Base-by-base conservation (phyloP, 306 rosid species). In the Castanea mollissima region DNA sequence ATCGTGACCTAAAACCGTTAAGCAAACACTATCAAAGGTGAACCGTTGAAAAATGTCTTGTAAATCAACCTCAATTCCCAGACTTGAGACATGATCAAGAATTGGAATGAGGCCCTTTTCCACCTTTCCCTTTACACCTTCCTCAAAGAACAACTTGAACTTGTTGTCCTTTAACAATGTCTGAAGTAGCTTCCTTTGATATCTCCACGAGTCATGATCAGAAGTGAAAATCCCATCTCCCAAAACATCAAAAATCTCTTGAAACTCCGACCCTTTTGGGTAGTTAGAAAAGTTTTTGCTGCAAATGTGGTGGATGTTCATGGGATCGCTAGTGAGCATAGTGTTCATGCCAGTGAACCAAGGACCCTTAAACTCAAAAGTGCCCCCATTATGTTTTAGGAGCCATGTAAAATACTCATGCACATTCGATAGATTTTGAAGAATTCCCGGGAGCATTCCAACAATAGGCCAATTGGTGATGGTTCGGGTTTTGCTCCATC, bases 141-240 rank as follows among this genome's bases (percentile, higher is more conserved):
- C 12, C 3, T 70, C 70, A n/a, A 80, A 4, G 12, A 73, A 79
- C 3, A 15, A 2, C 51, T 71, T 74, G 35, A 71, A 72, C 14
- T 34, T 76, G 15, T 14, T 20, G 1, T 54, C 67, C 1, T 16
- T 51, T 6, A 72, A 41, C 80, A 74, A 41, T 0, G 65, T 35
- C 5, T 82, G 84, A 15, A 84, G 65, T 25, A 72, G 29, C 16
- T 35, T 76, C 9, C 84, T 77, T 44, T 86, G 81, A 21, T 0
- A 13, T 23, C n/a, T 79, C 89, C 89, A 86, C 5, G 64, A 67
- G 1, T 79, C 75, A 0, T 72, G 68, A 41, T 85, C 86, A 10
- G 78, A 34, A 52, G n/a, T 68, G 74, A 82, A 76, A 73, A 86
- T 76, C 59, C 89, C 89, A 21, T 86, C 86, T 59, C 89, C 89